Base-by-base conservation (phyloP, 768 basidiomycete genomes). In the Glaciozyma martinii region DNA sequence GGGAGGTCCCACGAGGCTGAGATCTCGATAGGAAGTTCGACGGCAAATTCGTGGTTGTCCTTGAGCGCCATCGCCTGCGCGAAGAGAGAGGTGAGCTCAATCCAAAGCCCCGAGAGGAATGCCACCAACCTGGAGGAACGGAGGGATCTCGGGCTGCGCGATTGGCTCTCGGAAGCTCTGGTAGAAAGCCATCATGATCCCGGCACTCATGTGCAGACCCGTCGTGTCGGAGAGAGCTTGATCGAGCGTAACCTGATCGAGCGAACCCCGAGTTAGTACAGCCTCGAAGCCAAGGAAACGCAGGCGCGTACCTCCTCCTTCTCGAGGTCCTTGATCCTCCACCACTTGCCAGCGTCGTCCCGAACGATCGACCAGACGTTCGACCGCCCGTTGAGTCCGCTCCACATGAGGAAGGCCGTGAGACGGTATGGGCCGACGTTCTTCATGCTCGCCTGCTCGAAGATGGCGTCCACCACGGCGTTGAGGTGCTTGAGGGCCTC, bases 141-240 rank as follows among this genome's bases (percentile, higher is more conserved):
- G 27, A 1, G 60, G 59, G 2, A 61, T 56, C 23, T 52, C 40
- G 13, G 18, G 23, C 2, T 30, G 50, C 25, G 44, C 52, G 6
- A 9, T 15, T 2, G 37, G 65, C 9, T 56, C 64, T 5, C 49
- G 29, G 8, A 23, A n/a, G 18, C 53, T 60, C 23, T 63, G 57
- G 53, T 71, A 72, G 37, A 66, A 59, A 12, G 59, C 56, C 44
- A 71, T 53, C 3, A 53, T 49, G 10, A 59, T 40, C 9, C 66
- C 71, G 5, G 67, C 71, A 33, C 61, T 46, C 62, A 71, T 54
- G 32, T 57, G 37, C 8, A 66, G 33, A 1, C 71, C 71, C 0
- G 61, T 52, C 13, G 43, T 47, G 50, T 72, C 71, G 15, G 54
- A 50, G 15, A 71, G 25, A 15, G 60, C 69, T 9, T 62, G 16